Evolutionary conservation across 192 early-diverging fungal genomes (phyloP).

Genomic region (Rhizophagus clarus): DNA sequence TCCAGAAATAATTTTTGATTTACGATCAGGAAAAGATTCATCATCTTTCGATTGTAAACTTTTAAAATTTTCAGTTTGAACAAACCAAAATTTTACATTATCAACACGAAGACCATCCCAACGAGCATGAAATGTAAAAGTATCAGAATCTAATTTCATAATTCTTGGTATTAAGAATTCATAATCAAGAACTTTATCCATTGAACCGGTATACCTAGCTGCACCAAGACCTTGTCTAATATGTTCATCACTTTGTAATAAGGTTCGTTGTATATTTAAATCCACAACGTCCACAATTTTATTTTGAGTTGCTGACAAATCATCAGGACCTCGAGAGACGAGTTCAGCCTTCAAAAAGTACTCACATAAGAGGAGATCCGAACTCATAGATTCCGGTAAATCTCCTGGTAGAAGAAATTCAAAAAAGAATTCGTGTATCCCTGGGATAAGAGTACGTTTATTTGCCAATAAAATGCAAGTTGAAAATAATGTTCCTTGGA

Average conservation of each 20-base stretch:
- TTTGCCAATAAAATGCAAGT: conserved; percentile 17
- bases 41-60: background rate
- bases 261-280: background rate
- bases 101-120: conserved; percentile 19
- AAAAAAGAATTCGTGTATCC: conserved; percentile 14
- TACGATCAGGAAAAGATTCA: background rate
- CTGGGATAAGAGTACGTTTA: conserved; percentile 4
- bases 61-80: conserved; percentile 11
- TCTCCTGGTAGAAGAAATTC: conserved; percentile 11
- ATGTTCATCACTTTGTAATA: background rate
- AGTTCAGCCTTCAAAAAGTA: conserved; percentile 18
- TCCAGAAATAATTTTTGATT: background rate
- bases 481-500: conserved; percentile 18
- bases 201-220: background rate
- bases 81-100: conserved; percentile 7
- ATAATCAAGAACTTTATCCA: conserved; percentile 6
- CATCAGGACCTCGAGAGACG: background rate
- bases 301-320: background rate
- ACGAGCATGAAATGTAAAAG: background rate
- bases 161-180: conserved; percentile 21
- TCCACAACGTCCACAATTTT: background rate
- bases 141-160: background rate
- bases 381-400: conserved; percentile 20
- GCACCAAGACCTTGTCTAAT: background rate
- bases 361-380: conserved; percentile 6